Evolutionary conservation across 192 early-diverging fungal species (phyloP), one percentile per base, ranked within the genome.

Genomic region (Backusella morwellensis): DNA sequence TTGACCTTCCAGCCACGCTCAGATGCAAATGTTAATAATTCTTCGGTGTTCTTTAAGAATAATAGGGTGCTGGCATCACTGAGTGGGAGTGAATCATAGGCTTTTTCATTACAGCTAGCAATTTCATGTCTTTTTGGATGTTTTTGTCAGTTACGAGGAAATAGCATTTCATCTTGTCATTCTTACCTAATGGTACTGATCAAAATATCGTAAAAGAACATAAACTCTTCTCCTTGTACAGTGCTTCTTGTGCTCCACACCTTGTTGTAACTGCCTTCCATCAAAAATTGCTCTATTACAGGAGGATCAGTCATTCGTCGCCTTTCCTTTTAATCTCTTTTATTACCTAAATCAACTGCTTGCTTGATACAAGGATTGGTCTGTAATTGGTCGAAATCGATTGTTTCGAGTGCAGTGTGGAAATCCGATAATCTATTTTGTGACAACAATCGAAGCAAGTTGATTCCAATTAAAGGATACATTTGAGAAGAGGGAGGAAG

Each of bases 391-490:
- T 93, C 88, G 19, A 92, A 88, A 66, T 95, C 94, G 74, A 99
- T 94, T 72, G 88, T 88, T 74, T 99, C 98, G 38, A 99, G 87
- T 77, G 96, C 92, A n/a, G 96, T 96, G 84, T 99, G 98, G 84
- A 99, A 99, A 78, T 99, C 98, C n/a, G 97, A 93, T 75, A 99
- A 92, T 32, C 94, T 87, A 88, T 96, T 96, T 83, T 99, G 96
- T 29, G 96, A 90, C 42, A 99, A 86, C 78, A 99, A 89, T 66
- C 95, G 93, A 77, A 99, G 87, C 42, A 99, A 88, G 77, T 99
- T 97, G 54, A 98, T 87, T 2, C 98, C 98, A 34, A 97, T 89
- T 50, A 98, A 87, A 42, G 93, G 92, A 82, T 97, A 95, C 92
- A 92, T 93, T 80, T 94, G 85, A 52, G 89, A 86, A 7, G 97